A percentile compares a stretch with the other conserved stretches of the same genome.
phyloP scores from a whole-genome alignment of 2,329 filamentous ascomycete genomes.

The Parastagonospora nodorum region DNA sequence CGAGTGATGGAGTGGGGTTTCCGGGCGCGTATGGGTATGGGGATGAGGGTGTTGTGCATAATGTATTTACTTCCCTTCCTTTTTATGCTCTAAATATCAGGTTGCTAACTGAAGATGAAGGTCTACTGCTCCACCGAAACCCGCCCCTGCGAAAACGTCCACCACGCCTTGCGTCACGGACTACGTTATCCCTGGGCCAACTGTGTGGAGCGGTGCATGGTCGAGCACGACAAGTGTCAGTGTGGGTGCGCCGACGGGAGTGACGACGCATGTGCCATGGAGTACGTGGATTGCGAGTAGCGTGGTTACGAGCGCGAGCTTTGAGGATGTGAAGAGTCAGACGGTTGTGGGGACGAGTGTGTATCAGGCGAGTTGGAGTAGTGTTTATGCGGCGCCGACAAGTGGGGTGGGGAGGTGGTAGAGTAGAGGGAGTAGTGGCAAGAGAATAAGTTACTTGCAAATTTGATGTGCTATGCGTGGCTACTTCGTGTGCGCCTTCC shows the following conservation, averaged over 20 bases:
- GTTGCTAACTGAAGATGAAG: no score
- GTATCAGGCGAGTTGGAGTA: constrained; percentile 30
- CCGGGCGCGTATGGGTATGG: constrained; percentile 47
- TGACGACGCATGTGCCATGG: constrained; percentile 32
- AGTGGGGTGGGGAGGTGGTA: constrained; percentile 15
- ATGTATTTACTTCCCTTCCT: constrained; percentile 25
- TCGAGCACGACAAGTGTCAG: constrained; percentile 40
- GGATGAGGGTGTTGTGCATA: constrained; percentile 44
- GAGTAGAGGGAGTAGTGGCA: background rate
- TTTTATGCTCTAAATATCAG: no score
- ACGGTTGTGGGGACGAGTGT: constrained; percentile 27
- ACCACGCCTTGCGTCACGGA: constrained; percentile 30
- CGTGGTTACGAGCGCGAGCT: constrained; percentile 32
- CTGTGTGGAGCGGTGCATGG: constrained; percentile 43
- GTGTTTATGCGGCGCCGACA: constrained; percentile 17
- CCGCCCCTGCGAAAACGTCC: constrained; percentile 25
- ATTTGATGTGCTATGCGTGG: no score
- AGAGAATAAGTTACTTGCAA: background rate
- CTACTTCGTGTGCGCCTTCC: background rate
- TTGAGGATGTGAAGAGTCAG: constrained; percentile 25
- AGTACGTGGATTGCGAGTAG: constrained; percentile 34
- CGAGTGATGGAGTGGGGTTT: constrained; percentile 50
- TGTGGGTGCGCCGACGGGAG: constrained; percentile 33
- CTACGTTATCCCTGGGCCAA: constrained; percentile 50
- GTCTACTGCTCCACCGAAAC: constrained; percentile 46